Evolutionary conservation across 441 rosid species (phyloP).

Genomic region (Pelargonium citronellum): DNA sequence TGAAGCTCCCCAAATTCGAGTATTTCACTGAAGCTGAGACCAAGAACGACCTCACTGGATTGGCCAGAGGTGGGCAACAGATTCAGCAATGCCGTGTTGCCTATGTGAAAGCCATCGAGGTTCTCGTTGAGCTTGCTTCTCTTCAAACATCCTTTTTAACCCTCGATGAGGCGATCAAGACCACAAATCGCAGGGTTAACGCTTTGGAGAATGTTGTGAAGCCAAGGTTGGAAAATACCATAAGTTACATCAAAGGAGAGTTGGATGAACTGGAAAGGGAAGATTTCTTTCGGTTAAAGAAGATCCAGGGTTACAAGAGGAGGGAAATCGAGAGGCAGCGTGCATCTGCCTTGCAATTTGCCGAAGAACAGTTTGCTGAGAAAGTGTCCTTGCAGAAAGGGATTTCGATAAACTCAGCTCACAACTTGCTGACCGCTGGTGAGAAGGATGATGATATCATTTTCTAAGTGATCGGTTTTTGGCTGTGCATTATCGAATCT

Average conservation of each 20-base stretch:
- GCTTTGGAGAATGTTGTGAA: conserved; percentile 28
- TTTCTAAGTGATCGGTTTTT: conserved; percentile 10
- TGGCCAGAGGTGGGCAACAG: conserved; percentile 30
- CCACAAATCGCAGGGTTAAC: conserved; percentile 26
- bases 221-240: conserved; percentile 25
- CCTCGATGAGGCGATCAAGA: conserved; percentile 28
- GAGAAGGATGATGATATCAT: conserved; percentile 25
- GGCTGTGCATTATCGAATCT: no score
- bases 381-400: conserved; percentile 27
- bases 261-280: conserved; percentile 26
- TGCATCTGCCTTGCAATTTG: conserved; percentile 21
- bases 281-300: conserved; percentile 26
- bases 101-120: conserved; percentile 24
- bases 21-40: conserved; percentile 24
- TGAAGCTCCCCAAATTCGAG: conserved; percentile 27
- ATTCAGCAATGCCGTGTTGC: conserved; percentile 22
- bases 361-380: conserved; percentile 23
- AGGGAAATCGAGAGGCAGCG: neutral
- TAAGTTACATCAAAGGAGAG: conserved; percentile 25
- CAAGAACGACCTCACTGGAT: conserved; percentile 23
- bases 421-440: conserved; percentile 16
- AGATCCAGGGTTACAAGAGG: neutral
- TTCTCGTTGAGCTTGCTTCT: conserved; percentile 25
- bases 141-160: conserved; percentile 25
- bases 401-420: conserved; percentile 17